phyloP scores from a whole-genome alignment of 2,329 filamentous ascomycete species.

The Sphaerulina musiva region DNA sequence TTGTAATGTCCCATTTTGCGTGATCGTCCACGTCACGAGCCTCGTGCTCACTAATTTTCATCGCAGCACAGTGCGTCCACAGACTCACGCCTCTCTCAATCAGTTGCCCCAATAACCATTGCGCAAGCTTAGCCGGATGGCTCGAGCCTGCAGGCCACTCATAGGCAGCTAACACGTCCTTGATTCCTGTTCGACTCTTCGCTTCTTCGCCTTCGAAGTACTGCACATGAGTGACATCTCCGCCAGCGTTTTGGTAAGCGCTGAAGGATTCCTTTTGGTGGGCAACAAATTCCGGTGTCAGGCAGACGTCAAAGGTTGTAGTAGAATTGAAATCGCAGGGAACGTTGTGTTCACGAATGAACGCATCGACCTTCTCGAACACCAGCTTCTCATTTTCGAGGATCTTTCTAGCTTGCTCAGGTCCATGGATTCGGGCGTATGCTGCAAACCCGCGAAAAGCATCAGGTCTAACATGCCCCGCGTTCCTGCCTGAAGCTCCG shows the following conservation, averaged over 20 bases:
- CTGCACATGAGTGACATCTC: constrained; percentile 40
- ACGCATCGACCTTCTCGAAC: constrained; percentile 37
- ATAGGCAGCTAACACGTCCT: constrained; percentile 41
- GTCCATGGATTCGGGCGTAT: constrained; percentile 40
- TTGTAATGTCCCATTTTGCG: constrained; percentile 32
- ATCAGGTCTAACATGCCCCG: constrained; percentile 43
- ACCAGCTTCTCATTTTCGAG: constrained; percentile 42
- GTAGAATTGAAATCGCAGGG: constrained; percentile 44
- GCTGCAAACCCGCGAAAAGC: constrained; percentile 45
- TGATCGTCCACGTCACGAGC: constrained; percentile 3
- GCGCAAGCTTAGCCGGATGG: constrained; percentile 46
- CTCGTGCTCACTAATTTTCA: constrained; percentile 18
- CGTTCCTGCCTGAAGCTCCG: constrained; percentile 42
- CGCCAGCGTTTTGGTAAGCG: constrained; percentile 39
- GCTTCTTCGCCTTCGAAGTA: constrained; percentile 40
- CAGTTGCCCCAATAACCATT: constrained; percentile 41
- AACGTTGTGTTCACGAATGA: constrained; percentile 39
- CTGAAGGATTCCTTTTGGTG: constrained; percentile 40
- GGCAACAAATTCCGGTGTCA: constrained; percentile 43
- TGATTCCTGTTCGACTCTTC: constrained; percentile 34
- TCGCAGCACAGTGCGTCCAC: constrained; percentile 42
- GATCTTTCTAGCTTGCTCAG: constrained; percentile 43
- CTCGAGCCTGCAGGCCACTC: constrained; percentile 48
- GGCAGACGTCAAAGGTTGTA: constrained; percentile 46
- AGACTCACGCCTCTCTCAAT: constrained; percentile 38